A percentile compares a stretch with the other conserved stretches of the same genome.
These are phyloP conservation scores for Scolecobasidium constrictum DNA, from an alignment of 2,329 filamentous ascomycete genomes.

Conservation along the genomic window DNA sequence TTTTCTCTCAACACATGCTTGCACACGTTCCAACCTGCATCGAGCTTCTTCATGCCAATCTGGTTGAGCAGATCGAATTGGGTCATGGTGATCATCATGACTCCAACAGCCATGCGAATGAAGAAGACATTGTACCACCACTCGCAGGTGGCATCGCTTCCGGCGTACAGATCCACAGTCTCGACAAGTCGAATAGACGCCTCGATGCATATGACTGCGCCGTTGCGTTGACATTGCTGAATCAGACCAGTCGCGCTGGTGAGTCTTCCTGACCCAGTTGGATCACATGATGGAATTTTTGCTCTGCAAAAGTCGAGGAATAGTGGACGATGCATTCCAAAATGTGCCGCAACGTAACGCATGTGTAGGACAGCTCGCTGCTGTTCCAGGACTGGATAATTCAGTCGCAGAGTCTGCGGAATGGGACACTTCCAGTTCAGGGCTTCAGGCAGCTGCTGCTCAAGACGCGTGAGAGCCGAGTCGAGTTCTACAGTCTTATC, in stretches of 20 bases:
- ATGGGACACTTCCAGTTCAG: not conserved
- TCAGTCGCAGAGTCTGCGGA: not conserved
- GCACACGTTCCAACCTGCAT: not conserved
- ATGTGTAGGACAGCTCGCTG: not conserved
- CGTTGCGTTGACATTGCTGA: too few relatives aligned
- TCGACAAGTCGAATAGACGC: not conserved
- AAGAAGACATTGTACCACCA: not conserved
- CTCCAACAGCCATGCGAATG: not conserved
- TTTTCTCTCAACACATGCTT: not conserved
- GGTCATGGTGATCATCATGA: not conserved
- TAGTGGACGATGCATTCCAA: not conserved
- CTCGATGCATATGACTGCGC: not conserved
- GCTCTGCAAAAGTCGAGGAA: not conserved
- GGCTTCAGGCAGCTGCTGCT: not conserved
- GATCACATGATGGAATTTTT: too few relatives aligned
- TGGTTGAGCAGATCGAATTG: not conserved
- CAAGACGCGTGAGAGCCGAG: not conserved
- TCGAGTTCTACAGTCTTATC: not conserved
- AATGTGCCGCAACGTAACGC: not conserved
- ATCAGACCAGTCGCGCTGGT: too few relatives aligned
- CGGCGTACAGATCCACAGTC: not conserved
- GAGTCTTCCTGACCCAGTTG: too few relatives aligned
- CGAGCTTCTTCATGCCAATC: not conserved
- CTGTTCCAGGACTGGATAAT: not conserved
- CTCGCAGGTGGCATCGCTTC: not conserved